Evolutionary conservation across 768 basidiomycete species (phyloP), one percentile per base, ranked within the genome.

Genomic region (Tulasnella sp.): DNA sequence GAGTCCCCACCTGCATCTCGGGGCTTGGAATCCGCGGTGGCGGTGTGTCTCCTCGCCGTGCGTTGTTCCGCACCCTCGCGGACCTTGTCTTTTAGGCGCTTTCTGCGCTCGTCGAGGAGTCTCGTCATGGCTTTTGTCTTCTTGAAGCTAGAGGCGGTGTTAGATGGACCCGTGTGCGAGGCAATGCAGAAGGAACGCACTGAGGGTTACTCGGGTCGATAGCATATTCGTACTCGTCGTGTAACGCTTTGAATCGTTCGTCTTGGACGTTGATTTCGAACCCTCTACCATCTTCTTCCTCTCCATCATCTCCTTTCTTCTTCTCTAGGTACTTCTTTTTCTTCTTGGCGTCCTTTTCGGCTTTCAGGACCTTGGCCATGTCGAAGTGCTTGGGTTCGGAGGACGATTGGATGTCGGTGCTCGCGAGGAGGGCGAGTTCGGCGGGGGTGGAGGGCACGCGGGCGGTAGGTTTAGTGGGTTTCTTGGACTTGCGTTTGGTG

Each of bases 141-240:
- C 68, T 85, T 90, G 74, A 86, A 98, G 56, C 92, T 97, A 64
- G 48, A 58, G 25, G 21, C 25, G 4, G 32, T 23, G 14, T 41
- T 34, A 11, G 19, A 29, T n/a, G 15, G 4, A 31, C 11, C 29
- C 6, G 39, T 14, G 39, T 12, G 29, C 48, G 45, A 23, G 21
- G 19, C 31, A n/a, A 27, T 3, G 32, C 12, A 9, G 5, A 23
- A 1, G 11, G 8, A n/a, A 76, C 91, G 62, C 66, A 96, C 94
- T 83, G 87, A 67, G 94, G 91, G 70, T 97, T 87, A 52, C 80
- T 86, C 17, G 96, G 94, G 69, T 99, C 96, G 62, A 99, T 92
- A 0, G 94, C 93, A 62, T 88, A 98, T 31, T 83, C 78, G 64
- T 88, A 82, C 65, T 97, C 85, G 63, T 96, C 89, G 64, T 91